Evolutionary conservation across 2,329 filamentous ascomycete species (phyloP).

Genomic region (Myriosclerotinia scirpicola): DNA sequence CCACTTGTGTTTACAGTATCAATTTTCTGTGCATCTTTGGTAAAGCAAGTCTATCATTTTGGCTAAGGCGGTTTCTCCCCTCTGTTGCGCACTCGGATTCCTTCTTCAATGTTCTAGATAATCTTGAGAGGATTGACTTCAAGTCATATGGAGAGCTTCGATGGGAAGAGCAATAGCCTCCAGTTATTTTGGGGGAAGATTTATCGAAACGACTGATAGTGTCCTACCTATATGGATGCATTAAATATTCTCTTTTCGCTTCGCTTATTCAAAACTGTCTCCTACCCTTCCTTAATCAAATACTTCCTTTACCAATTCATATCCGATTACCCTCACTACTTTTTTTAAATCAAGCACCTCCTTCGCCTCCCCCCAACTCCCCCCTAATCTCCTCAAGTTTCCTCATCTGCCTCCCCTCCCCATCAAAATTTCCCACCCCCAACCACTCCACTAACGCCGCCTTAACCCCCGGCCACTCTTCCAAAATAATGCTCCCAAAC

Average conservation of each 20-base stretch:
- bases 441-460: slow-evolving; percentile 56
- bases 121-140: too few relatives aligned
- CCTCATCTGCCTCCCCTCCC: slow-evolving; percentile 51
- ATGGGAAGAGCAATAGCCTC: too few relatives aligned
- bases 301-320: neutral
- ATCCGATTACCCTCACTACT: neutral
- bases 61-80: too few relatives aligned
- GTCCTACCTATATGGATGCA: too few relatives aligned
- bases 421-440: slow-evolving; percentile 44
- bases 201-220: too few relatives aligned
- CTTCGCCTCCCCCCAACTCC: neutral
- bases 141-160: too few relatives aligned
- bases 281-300: neutral
- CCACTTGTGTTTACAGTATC: neutral
- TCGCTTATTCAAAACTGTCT: neutral
- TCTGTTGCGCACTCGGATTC: too few relatives aligned
- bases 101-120: too few relatives aligned
- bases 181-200: too few relatives aligned
- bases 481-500: slow-evolving; percentile 59
- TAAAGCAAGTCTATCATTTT: neutral
- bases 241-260: neutral
- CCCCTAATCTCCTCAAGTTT: slow-evolving; percentile 42
- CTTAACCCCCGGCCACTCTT: slow-evolving; percentile 54
- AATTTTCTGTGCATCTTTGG: neutral
- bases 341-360: neutral